Evolutionary conservation across 2,329 filamentous ascomycete genomes (phyloP), one percentile per base, ranked within the genome.

Genomic region (Fusarium albidum): DNA sequence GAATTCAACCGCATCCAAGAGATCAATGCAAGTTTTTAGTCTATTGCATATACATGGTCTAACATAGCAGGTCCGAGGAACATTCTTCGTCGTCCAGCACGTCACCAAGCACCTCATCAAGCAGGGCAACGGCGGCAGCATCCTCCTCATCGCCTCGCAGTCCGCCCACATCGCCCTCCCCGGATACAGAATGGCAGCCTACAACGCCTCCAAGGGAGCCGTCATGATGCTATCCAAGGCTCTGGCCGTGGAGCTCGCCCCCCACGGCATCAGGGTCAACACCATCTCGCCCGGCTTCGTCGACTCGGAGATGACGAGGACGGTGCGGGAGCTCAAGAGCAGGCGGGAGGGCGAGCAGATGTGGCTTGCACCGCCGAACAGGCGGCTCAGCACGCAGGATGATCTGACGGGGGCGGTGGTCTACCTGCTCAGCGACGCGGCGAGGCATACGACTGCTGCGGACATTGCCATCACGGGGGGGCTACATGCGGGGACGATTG

Each of bases 381-480:
- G 73, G 51, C 66, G 75, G 7, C 59, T 78, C 13, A 75, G 75
- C 37, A 75, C 66, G 1, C 71, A 73, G 52, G 73, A 75, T 25
- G 77, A 80, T 55, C 68, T 79, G 5, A 76, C 73, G 0, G 72
- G 70, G 1, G 74, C 77, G 2, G 71, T 75, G 5, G 66, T 76
- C 9, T 79, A 79, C 52, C 61, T 79, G 13, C 56, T 80, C 18
- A 75, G 74, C 38, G 77, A 80, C 59, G 77, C 75, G 8, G 67
- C 76, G 15, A 64, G 68, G 11, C 74, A 75, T 55, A 79, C 75
- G 4, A 79, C 76, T 0, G 75, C 71, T 2, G 69, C 73, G 3
- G 77, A 80, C 52, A 76, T 80, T 50, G 66, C 68, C 4, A 76
- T 79, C 18, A 78, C 75, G 2, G 78, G 78, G 3, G 78, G 77